A percentile compares a stretch with the other conserved stretches of the same genome.
Conservation (phyloP, 2,329 filamentous ascomycete genomes). For the Sarocladiaceae sp. region DNA sequence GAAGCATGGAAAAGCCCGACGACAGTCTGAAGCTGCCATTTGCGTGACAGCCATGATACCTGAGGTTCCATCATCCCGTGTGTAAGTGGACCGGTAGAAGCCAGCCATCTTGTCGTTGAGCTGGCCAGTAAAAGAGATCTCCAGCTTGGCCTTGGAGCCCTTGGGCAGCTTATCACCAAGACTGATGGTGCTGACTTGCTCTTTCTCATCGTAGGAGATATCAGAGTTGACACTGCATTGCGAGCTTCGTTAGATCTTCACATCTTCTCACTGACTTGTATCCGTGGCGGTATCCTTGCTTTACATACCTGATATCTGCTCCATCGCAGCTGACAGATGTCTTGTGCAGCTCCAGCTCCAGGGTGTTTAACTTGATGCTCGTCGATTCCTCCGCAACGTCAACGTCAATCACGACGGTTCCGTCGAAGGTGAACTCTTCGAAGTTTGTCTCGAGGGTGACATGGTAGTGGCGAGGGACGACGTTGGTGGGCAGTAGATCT, state of each 20-base stretch:
- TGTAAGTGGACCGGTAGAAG: slow-evolving; percentile 95
- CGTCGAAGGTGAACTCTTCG: slow-evolving; percentile 78
- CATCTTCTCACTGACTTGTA: too few species aligned
- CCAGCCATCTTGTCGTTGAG: slow-evolving; percentile 96
- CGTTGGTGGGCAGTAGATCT: slow-evolving; percentile 85
- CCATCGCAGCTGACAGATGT: slow-evolving; percentile 35
- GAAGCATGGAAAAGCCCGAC: slow-evolving; percentile 91
- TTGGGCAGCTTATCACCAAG: slow-evolving; percentile 68
- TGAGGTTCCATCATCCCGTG: slow-evolving; percentile 68
- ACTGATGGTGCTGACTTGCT: slow-evolving; percentile 74
- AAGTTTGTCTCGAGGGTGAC: slow-evolving; percentile 89
- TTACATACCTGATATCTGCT: slow-evolving; percentile 37
- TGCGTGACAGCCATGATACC: slow-evolving; percentile 85
- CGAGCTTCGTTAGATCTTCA: slow-evolving; percentile 12
- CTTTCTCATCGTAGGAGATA: slow-evolving; percentile 70
- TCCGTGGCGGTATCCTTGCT: too few species aligned
- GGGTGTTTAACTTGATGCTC: slow-evolving; percentile 79
- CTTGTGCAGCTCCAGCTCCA: slow-evolving; percentile 73
- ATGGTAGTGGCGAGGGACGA: slow-evolving; percentile 88
- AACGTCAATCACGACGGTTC: slow-evolving; percentile 77
- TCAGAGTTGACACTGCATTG: slow-evolving; percentile 22
- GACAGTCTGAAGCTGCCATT: slow-evolving; percentile 93
- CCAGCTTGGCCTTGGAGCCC: slow-evolving; percentile 64
- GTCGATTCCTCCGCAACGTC: slow-evolving; percentile 79
- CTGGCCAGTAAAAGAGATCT: slow-evolving; percentile 60